Evolutionary conservation across 1,284 basidiomycete genomes (phyloP).

Genomic region (Salmacisia buchloeana): DNA sequence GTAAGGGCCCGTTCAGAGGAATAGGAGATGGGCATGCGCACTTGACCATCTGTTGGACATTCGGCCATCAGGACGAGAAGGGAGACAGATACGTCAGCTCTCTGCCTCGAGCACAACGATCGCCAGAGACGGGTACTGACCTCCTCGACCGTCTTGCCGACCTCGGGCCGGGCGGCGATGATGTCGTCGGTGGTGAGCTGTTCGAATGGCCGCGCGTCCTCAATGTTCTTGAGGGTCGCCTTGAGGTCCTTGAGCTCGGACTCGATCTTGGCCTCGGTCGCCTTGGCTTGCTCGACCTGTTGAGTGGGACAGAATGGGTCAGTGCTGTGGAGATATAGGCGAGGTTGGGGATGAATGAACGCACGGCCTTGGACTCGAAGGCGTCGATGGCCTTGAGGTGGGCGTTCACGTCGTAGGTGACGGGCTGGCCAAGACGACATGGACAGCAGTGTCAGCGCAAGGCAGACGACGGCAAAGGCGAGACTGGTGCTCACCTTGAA

Average conservation of each 20-base stretch:
- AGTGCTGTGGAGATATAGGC: too few relatives aligned
- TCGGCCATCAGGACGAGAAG: too few relatives aligned
- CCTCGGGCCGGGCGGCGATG: constrained; percentile 83
- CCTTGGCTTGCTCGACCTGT: constrained; percentile 83
- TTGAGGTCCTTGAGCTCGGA: constrained; percentile 87
- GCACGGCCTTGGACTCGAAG: constrained; percentile 91
- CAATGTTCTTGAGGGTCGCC: constrained; percentile 91
- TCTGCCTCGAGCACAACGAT: neutral
- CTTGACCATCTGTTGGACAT: too few relatives aligned
- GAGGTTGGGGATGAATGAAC: constrained; percentile 54
- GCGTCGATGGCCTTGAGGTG: constrained; percentile 94
- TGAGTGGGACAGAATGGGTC: neutral
- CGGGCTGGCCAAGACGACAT: constrained; percentile 69
- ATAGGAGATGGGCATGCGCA: too few relatives aligned
- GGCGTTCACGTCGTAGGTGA: constrained; percentile 86
- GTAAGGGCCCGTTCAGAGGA: neutral
- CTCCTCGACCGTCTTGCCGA: constrained; percentile 84
- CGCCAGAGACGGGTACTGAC: neutral
- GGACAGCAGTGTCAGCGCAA: neutral
- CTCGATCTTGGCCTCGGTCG: constrained; percentile 85
- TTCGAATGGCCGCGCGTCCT: constrained; percentile 94
- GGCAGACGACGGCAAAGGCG: neutral
- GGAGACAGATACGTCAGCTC: too few relatives aligned
- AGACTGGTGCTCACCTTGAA: constrained; percentile 7
- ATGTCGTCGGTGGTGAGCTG: constrained; percentile 92